phyloP scores from a whole-genome alignment of 1,139 yeast species.

The Debaryomyces robertsiae region DNA sequence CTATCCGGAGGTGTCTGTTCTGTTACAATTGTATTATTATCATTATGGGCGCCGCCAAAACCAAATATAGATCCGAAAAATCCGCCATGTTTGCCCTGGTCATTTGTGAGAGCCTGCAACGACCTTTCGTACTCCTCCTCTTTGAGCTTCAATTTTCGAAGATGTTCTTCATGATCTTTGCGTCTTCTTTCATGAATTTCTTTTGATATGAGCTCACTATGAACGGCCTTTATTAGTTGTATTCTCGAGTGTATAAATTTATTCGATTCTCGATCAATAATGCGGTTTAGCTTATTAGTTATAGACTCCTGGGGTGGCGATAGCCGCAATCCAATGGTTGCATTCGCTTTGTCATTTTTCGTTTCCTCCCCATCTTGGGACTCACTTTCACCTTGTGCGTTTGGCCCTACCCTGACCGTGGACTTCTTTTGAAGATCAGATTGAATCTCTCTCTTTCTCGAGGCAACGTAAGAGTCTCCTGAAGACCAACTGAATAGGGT shows the following conservation, averaged over 20 bases:
- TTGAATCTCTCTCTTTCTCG: constrained; percentile 33
- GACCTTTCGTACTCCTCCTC: constrained; percentile 46
- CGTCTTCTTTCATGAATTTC: constrained; percentile 45
- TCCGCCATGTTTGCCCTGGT: constrained; percentile 24
- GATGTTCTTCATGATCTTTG: constrained; percentile 43
- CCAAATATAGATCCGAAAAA: constrained; percentile 36
- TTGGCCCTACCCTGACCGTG: not conserved
- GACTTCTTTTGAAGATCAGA: constrained; percentile 6
- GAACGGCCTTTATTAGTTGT: constrained; percentile 41
- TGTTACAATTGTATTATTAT: no score
- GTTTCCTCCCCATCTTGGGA: constrained; percentile 7
- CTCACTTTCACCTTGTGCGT: not conserved
- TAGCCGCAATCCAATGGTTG: constrained; percentile 13
- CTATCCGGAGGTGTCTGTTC: no score
- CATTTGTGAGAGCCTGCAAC: constrained; percentile 29
- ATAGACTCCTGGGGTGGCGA: constrained; percentile 23
- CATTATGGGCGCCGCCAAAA: constrained; percentile 11
- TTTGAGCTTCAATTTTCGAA: constrained; percentile 37
- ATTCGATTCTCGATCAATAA: constrained; percentile 42
- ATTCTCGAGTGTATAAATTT: constrained; percentile 43
- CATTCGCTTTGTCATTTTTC: constrained; percentile 10
- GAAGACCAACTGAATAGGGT: constrained; percentile 50
- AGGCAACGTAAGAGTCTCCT: constrained; percentile 41
- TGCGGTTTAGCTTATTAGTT: constrained; percentile 28
- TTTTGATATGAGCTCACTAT: constrained; percentile 40